These are phyloP conservation scores for Rhynchosporium graminicola DNA, from an alignment of 2,329 filamentous ascomycete species.

Conservation along the genomic window DNA sequence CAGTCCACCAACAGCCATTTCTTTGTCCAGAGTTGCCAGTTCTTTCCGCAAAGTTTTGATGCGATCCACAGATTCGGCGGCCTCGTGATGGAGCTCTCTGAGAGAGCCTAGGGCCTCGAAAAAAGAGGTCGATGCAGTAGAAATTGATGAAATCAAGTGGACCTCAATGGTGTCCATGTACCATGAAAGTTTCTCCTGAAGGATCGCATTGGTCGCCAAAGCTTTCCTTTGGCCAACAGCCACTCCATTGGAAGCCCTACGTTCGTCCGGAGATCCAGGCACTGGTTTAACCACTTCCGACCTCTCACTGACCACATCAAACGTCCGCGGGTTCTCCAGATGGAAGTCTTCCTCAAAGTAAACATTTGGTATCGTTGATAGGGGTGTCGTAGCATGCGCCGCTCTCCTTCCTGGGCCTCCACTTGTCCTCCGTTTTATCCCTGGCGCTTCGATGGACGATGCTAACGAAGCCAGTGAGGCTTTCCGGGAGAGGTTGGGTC, in stretches of 20 bases:
- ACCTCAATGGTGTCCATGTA: conserved; percentile 99
- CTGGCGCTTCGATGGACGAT: conserved; percentile 38
- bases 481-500: conserved; percentile 40
- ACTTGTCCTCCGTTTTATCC: conserved; percentile 49
- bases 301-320: conserved; percentile 93
- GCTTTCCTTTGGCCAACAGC: conserved; percentile 73
- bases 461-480: conserved; percentile 46
- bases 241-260: conserved; percentile 55
- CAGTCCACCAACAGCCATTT: conserved; percentile 82
- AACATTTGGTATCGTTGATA: conserved; percentile 88
- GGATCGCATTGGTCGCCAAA: conserved; percentile 90
- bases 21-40: conserved; percentile 76
- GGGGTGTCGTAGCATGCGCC: conserved; percentile 66
- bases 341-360: conserved; percentile 97
- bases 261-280: conserved; percentile 55
- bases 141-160: conserved; percentile 94
- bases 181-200: conserved; percentile 98
- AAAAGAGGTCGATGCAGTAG: conserved; percentile 91
- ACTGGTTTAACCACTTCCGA: conserved; percentile 87
- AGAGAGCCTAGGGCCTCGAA: conserved; percentile 92
- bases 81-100: conserved; percentile 87
- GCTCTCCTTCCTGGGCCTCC: conserved; percentile 55
- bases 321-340: conserved; percentile 92
- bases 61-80: conserved; percentile 82
- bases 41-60: conserved; percentile 83